Conservation (phyloP, 768 basidiomycete species). For the Lanmaoa pseudosensibilis region DNA sequence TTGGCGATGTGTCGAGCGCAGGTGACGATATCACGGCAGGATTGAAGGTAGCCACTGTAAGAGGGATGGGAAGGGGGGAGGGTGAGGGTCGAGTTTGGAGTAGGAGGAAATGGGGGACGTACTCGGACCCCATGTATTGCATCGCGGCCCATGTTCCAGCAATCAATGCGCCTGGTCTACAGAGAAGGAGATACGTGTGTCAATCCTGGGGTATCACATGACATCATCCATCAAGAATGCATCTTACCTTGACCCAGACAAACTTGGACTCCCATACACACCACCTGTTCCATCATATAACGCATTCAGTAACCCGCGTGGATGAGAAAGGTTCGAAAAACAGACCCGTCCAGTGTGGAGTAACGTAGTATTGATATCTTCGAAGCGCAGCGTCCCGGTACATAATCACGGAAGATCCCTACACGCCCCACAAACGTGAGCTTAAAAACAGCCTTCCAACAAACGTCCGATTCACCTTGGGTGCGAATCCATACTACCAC, state of each 20-base stretch:
- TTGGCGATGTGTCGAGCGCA: constrained; percentile 70
- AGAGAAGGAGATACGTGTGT: background rate
- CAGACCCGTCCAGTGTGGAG: constrained; percentile 74
- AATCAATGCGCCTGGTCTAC: constrained; percentile 85
- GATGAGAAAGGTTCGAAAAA: constrained; percentile 2
- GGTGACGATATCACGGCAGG: constrained; percentile 80
- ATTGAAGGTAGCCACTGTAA: constrained; percentile 78
- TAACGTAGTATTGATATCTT: constrained; percentile 83
- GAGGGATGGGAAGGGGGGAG: background rate
- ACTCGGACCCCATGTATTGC: constrained; percentile 90
- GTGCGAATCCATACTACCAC: constrained; percentile 85
- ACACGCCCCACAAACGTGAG: background rate
- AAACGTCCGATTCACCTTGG: constrained; percentile 57
- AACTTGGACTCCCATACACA: constrained; percentile 85
- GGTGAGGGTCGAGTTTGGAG: background rate
- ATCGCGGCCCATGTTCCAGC: constrained; percentile 97
- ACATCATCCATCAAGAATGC: background rate
- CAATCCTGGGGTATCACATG: background rate
- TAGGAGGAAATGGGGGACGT: constrained; percentile 27
- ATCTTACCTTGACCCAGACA: constrained; percentile 84
- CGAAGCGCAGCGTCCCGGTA: constrained; percentile 79
- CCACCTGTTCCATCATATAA: constrained; percentile 50
- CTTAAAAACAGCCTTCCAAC: background rate
- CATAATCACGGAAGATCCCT: constrained; percentile 96
- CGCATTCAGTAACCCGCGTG: background rate